A percentile compares a stretch with the other conserved stretches of the same genome.
phyloP scores from a whole-genome alignment of 768 basidiomycete species.

The Mycena chlorophos region DNA sequence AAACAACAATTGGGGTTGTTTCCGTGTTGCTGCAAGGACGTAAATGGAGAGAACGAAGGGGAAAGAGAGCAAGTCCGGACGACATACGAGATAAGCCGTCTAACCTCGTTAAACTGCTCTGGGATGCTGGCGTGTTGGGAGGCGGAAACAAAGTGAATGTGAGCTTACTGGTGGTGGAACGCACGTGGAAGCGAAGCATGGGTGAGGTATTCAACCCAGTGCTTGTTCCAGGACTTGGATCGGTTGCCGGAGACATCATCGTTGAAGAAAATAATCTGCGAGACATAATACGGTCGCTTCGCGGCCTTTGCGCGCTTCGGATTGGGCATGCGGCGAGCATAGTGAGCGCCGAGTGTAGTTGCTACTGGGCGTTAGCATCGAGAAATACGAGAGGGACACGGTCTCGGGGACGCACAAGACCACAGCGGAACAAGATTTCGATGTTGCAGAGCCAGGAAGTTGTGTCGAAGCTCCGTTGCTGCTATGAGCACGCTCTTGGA shows the following conservation, averaged over 20 bases:
- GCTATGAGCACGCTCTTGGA: too few relatives aligned
- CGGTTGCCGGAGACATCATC: slow-evolving; percentile 27
- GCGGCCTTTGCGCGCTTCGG: not conserved
- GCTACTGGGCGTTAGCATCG: too few relatives aligned
- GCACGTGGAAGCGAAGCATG: slow-evolving; percentile 29
- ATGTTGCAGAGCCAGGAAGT: too few relatives aligned
- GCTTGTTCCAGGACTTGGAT: slow-evolving; percentile 35
- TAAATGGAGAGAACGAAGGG: slow-evolving; percentile 17
- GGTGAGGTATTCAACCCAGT: slow-evolving; percentile 32
- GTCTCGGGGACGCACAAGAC: too few relatives aligned
- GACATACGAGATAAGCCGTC: too few relatives aligned
- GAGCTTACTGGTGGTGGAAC: slow-evolving; percentile 34
- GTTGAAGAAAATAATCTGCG: slow-evolving; percentile 13
- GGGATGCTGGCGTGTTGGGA: slow-evolving; percentile 31
- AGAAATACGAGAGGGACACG: too few relatives aligned
- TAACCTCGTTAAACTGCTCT: slow-evolving; percentile 39
- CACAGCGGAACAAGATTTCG: too few relatives aligned
- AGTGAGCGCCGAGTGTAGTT: too few relatives aligned
- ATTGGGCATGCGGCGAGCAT: too few relatives aligned
- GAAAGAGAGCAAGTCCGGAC: too few relatives aligned
- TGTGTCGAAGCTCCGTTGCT: too few relatives aligned
- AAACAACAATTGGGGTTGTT: slow-evolving; percentile 2
- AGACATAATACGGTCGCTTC: not conserved
- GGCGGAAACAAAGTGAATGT: slow-evolving; percentile 27
- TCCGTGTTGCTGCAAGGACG: slow-evolving; percentile 23